A percentile compares a stretch with the other conserved stretches of the same genome.
Evolutionary conservation across 202 grass and related monocot species (phyloP).

Genomic region (Panicum virgatum): DNA sequence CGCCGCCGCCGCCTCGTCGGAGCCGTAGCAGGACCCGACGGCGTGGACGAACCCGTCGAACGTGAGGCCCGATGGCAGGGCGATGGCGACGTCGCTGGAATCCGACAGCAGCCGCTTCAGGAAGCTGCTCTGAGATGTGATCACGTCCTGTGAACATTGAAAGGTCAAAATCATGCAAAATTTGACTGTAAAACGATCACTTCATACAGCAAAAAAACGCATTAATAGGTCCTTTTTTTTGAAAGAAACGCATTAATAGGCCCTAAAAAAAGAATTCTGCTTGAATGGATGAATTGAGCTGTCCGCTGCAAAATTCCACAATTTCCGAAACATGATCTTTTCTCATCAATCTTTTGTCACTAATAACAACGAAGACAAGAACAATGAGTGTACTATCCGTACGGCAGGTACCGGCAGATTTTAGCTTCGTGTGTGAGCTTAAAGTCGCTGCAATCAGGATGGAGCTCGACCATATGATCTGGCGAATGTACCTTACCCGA

Average conservation of each 20-base stretch:
- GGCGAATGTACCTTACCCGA: slow-evolving; percentile 22
- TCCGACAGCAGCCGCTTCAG: slow-evolving; percentile 61
- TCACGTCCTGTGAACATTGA: slow-evolving; percentile 51
- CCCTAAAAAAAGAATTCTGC: not conserved
- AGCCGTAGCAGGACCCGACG: slow-evolving; percentile 67
- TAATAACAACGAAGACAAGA: not conserved
- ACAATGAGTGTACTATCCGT: not conserved
- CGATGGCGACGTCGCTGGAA: slow-evolving; percentile 47
- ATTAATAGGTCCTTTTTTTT: too few relatives aligned
- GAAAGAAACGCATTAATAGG: not conserved
- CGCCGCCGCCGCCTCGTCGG: not conserved
- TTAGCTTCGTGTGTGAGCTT: not conserved
- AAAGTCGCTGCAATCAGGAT: slow-evolving; percentile 19
- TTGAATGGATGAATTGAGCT: not conserved
- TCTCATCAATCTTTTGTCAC: not conserved
- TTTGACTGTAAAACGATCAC: not conserved
- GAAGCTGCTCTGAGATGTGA: slow-evolving; percentile 63
- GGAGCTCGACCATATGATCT: not conserved
- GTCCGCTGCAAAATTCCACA: not conserved
- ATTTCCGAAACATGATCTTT: not conserved
- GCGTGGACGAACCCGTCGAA: slow-evolving; percentile 41
- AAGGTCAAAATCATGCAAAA: not conserved
- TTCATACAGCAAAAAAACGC: not conserved
- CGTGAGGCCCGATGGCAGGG: slow-evolving; percentile 53
- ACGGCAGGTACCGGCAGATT: not conserved